Base-by-base conservation (phyloP, 2,329 filamentous ascomycete genomes). In the Fusarium sp. region DNA sequence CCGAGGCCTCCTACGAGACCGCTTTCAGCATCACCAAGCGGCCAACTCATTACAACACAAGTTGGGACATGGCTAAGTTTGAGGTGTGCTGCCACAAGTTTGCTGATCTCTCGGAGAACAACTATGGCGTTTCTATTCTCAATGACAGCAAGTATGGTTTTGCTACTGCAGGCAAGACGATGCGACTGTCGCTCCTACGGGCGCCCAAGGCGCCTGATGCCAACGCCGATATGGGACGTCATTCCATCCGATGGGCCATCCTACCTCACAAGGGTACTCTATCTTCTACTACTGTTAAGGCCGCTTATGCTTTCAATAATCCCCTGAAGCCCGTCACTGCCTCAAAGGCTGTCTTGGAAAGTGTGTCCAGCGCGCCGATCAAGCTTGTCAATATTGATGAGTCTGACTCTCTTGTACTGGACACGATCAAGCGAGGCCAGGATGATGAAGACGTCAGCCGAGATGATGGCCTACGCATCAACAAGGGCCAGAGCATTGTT, bases 141-240 rank as follows among this genome's bases (percentile, higher is more conserved):
- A 98, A 98, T 79, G 95, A 98, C 82, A 94, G 91, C 84, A 98
- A 98, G 82, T 98, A 97, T 79, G 95, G 95, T 24, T 98, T 98
- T 79, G 95, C 95, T 28, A 97, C 95, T 20, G 90, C 89, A 51
- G 95, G 95, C 47, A 96, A 93, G 79, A 82, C 95, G 61, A 98
- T 98, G 95, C 91, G 95, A 9, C 86, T 98, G 15, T 95, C 92
- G 20, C 87, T 98, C 26, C 88, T 98, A 24, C 91, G 95, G 44
- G 91, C 95, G 11, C 93, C 95, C 28, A 98, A 98, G 81, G 95
- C 95, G 0, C 95, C 95, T 2, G 95, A 98, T 81, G 95, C 91
- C 11, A 92, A 97, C 78, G 95, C 95, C 44, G 95, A 98, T 80
- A 98, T 98, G 95, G 95, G 94, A 59, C 88, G 86, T 45, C 95